Evolutionary conservation across 768 basidiomycete species (phyloP).

Genomic region (Suillus subalutaceus): DNA sequence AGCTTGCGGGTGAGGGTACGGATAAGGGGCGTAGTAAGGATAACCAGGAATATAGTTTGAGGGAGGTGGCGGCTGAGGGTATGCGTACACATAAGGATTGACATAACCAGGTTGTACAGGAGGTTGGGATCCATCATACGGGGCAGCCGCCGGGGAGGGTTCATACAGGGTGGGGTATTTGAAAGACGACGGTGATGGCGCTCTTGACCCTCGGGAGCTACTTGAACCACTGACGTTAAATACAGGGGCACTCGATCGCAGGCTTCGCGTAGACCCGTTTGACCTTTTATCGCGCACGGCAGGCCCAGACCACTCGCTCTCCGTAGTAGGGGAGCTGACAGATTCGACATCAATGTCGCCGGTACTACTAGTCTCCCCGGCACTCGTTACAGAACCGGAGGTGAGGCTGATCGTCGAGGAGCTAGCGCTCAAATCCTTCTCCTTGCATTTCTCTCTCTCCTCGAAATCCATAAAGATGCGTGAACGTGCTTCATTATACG

Average conservation of each 20-base stretch:
- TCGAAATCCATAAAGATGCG: constrained; percentile 87
- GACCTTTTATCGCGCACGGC: constrained; percentile 60
- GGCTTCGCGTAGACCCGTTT: constrained; percentile 59
- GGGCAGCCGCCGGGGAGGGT: constrained; percentile 38
- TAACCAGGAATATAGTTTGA: constrained; percentile 43
- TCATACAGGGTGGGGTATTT: constrained; percentile 77
- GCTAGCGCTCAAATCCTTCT: constrained; percentile 74
- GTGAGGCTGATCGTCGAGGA: constrained; percentile 75
- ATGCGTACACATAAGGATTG: constrained; percentile 40
- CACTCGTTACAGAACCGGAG: constrained; percentile 64
- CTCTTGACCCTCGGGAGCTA: constrained; percentile 72
- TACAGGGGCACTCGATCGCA: constrained; percentile 52
- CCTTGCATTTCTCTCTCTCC: constrained; percentile 67
- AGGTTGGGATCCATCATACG: constrained; percentile 35
- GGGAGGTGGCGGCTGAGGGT: constrained; percentile 43
- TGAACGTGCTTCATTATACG: constrained; percentile 85
- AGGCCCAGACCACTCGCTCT: constrained; percentile 79
- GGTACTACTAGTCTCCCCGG: constrained; percentile 59
- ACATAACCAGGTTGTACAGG: constrained; percentile 34
- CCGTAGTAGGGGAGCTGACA: constrained; percentile 71
- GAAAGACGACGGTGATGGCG: constrained; percentile 73
- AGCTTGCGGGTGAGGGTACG: constrained; percentile 50
- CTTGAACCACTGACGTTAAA: constrained; percentile 56
- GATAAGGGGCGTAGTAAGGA: constrained; percentile 50
- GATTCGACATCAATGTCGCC: constrained; percentile 67